A percentile compares a stretch with the other conserved stretches of the same genome.
phyloP scores from a whole-genome alignment of 1,284 basidiomycete genomes.

The Melampsora occidentalis region DNA sequence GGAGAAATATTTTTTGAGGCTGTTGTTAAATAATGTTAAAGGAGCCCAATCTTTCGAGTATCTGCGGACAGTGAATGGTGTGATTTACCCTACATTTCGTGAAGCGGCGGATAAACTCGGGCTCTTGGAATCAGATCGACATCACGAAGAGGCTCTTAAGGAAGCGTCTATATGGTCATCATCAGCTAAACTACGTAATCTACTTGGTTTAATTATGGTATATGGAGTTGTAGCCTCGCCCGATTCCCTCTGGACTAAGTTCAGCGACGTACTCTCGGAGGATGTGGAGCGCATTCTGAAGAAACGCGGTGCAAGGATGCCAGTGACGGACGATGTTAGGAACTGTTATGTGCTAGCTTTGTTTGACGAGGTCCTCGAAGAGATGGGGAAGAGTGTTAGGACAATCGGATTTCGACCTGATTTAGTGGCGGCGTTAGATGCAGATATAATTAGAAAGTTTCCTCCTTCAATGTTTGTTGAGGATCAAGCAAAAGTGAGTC shows the following conservation, averaged over 20 bases:
- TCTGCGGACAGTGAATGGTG: background rate
- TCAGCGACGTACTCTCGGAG: background rate
- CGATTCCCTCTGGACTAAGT: background rate
- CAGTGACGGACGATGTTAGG: too few species aligned
- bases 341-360: too few species aligned
- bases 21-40: background rate
- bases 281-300: background rate
- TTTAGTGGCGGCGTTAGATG: too few species aligned
- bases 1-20: background rate
- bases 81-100: slow-evolving; percentile 50
- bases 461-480: too few species aligned
- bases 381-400: too few species aligned
- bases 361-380: too few species aligned
- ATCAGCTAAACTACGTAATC: background rate
- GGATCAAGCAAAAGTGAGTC: too few species aligned
- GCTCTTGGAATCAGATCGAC: slow-evolving; percentile 7
- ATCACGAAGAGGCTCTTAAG: background rate
- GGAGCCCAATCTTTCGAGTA: background rate
- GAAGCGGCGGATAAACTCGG: background rate
- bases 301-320: too few species aligned
- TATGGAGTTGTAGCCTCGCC: background rate
- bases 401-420: too few species aligned
- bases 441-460: too few species aligned
- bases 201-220: background rate
- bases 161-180: slow-evolving; percentile 1